phyloP scores from a whole-genome alignment of 2,329 filamentous ascomycete species.

The Penicillium vulpinum region DNA sequence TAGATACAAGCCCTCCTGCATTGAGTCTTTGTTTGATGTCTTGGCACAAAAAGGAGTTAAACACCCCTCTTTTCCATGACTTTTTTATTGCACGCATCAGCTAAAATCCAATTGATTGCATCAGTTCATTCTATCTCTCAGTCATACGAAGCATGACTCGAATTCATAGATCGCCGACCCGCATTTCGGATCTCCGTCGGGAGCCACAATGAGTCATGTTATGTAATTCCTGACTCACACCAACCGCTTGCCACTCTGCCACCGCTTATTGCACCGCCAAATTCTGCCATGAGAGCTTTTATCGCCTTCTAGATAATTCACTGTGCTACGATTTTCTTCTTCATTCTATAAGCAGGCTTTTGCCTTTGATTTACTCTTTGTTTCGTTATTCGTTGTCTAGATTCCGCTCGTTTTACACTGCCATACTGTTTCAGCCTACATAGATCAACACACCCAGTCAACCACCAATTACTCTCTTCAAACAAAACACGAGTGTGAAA shows the following conservation, averaged over 20 bases:
- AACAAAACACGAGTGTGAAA: background rate
- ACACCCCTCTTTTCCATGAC: background rate
- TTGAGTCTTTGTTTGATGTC: background rate
- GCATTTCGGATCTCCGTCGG: background rate
- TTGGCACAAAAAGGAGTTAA: background rate
- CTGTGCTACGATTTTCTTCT: constrained; percentile 5
- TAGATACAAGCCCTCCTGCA: background rate
- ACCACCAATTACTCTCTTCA: background rate
- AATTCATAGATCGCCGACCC: constrained; percentile 11
- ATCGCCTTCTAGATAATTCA: constrained; percentile 16
- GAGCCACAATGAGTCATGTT: constrained; percentile 11
- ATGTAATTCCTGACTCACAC: constrained; percentile 6
- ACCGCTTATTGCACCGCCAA: constrained; percentile 20
- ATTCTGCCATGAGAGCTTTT: constrained; percentile 24
- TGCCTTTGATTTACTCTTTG: background rate
- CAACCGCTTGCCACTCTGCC: background rate
- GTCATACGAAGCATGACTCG: background rate
- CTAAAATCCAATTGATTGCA: background rate
- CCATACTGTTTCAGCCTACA: background rate
- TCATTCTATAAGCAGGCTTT: background rate
- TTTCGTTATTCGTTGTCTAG: background rate
- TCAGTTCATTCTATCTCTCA: background rate
- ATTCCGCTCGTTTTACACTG: background rate
- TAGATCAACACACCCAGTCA: background rate
- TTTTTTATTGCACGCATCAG: background rate